Base-by-base conservation (phyloP, 2,329 filamentous ascomycete genomes). In the Penicillium italicum region DNA sequence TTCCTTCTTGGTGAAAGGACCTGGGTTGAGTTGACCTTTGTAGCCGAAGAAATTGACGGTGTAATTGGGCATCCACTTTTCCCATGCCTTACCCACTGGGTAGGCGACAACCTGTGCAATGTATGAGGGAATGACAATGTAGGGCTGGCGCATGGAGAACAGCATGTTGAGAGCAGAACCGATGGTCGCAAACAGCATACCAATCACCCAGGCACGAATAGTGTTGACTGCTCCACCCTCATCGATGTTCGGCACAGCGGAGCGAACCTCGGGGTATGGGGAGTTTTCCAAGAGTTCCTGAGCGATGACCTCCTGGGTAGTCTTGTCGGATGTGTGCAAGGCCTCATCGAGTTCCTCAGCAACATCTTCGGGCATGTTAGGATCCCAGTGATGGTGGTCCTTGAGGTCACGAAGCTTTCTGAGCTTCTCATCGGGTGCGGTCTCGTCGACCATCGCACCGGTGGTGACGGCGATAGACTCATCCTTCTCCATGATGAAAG, bases 181-280 rank as follows among this genome's bases (percentile, higher is more conserved):
- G 55, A 86, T 66, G 0, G 84, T 86, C 56, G 83, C 83, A 42
- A 87, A 77, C 11, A 86, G 5, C 62, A 87, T 56, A 33, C 85
- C 85, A 58, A 87, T 84, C 5, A 76, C 73, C 85, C 85, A 87
- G 33, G 84, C 84, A 47, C 85, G 83, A 54, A 87, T 76, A 20
- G 85, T 87, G 68, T 85, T 87, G 62, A 79, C 79, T n/a, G 84
- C 82, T 24, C 86, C 75, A 62, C 86, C 84, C 62, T 85, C 79
- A 63, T 88, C 85, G 66, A 81, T 80, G 67, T 87, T 87, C 57
- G 82, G 77, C 18, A 88, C 85, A 18, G 85, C 82, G 26, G 85
- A 82, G 62, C 85, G 82, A 31, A 87, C 85, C 74, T 87, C 85
- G 36, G 84, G 83, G 65, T 87, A 88, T 2, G 85, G 85, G 45